Conservation (phyloP, 352 stramenopile species). For the Lagenidium sp. region DNA sequence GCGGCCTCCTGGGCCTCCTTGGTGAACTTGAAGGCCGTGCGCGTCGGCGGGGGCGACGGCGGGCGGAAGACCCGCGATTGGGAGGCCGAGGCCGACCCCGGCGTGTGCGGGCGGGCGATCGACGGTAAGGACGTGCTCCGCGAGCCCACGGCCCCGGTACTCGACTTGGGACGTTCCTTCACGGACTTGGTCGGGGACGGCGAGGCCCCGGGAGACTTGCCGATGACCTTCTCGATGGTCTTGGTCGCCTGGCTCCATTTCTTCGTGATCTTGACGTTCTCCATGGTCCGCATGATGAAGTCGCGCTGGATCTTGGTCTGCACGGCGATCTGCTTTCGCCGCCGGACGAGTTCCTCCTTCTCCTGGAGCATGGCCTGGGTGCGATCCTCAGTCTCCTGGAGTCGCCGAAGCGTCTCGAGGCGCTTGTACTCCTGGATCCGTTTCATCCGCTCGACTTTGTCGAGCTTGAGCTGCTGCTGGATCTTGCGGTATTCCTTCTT, state of each 20-base stretch:
- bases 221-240: conserved; percentile 67
- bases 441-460: conserved; percentile 90
- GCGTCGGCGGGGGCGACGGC: conserved; percentile 50
- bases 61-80: conserved; percentile 45
- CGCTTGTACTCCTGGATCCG: conserved; percentile 88
- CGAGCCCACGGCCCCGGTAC: conserved; percentile 21
- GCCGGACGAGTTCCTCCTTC: conserved; percentile 70
- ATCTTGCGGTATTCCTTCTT: conserved; percentile 81
- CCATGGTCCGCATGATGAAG: conserved; percentile 83
- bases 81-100: conserved; percentile 12
- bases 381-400: conserved; percentile 75
- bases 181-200: conserved; percentile 26
- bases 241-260: conserved; percentile 77
- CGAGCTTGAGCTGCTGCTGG: conserved; percentile 76
- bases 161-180: conserved; percentile 39
- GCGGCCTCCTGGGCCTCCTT: conserved; percentile 42
- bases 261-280: conserved; percentile 85
- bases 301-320: conserved; percentile 87
- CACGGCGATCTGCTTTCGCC: conserved; percentile 71
- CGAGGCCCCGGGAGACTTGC: conserved; percentile 23
- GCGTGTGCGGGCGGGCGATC: conserved; percentile 16
- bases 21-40: conserved; percentile 66
- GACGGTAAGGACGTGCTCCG: conserved; percentile 36
- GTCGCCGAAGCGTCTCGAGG: conserved; percentile 82
- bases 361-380: conserved; percentile 78